Base-by-base conservation (phyloP, 2,329 filamentous ascomycete genomes). In the Helotiales sp. region DNA sequence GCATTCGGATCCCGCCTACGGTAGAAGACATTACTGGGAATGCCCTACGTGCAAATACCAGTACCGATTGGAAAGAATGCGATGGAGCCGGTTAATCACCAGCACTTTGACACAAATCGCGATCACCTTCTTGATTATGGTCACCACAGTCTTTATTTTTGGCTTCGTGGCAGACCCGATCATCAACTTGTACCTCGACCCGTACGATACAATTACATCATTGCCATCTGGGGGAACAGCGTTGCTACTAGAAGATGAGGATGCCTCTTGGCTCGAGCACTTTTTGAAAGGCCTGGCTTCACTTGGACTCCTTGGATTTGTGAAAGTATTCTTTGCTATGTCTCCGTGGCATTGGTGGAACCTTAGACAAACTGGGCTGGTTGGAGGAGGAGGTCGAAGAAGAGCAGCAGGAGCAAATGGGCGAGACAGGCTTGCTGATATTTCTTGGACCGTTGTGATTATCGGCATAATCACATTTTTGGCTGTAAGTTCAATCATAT, bases 81-180 rank as follows among this genome's bases (percentile, higher is more conserved):
- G 85, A 32, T 96, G 89, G 89, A 90, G 89, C 26, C 85, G 86
- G 32, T 88, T 89, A 80, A 82, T 93, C 60, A 87, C 86, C 76
- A 92, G 89, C 81, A 84, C 84, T 71, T 78, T 86, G 64, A 83
- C 91, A 4, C 91, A 96, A 75, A 81, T 93, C 32, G 77, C 80
- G 0, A 82, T 98, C 73, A 97, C 95, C 0, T 72, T 92, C 2
- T 59, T 84, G 22, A 91, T 97, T 70, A 86, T 97, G 71, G 65
- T 93, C 40, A 69, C 89, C 50, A 85, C 89, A 61, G 85, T 97
- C 28, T 98, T 97, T 75, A 45, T 92, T 0, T 87, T 98, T 64
- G 96, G 96, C 49, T 98, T 97, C 75, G 81, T 98, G 71, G 95
- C 94, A 67, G 94, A 98, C 79, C 94, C 94, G 1, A 93, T 98